Conservation (phyloP, 768 basidiomycete genomes). For the Suillus fuscotomentosus region DNA sequence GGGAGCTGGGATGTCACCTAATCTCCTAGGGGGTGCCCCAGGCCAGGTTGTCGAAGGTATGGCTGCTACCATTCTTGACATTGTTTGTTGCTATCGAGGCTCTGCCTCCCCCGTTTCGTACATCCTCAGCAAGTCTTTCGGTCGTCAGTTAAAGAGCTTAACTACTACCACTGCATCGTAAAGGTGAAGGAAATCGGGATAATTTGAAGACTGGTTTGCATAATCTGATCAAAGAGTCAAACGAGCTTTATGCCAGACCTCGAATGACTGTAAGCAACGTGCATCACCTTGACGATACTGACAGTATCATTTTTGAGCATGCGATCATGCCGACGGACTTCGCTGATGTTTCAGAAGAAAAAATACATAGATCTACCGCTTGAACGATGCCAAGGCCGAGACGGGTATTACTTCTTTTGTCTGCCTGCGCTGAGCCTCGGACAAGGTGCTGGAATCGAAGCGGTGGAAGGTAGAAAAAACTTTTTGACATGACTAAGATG, state of each 20-base stretch:
- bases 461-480: not conserved
- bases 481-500: not conserved
- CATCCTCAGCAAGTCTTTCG: slow-evolving; percentile 32
- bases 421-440: not conserved
- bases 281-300: not conserved
- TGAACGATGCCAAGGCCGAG: not conserved
- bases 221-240: slow-evolving; percentile 19
- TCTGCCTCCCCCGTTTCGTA: slow-evolving; percentile 24
- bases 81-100: slow-evolving; percentile 19
- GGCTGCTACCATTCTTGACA: slow-evolving; percentile 22
- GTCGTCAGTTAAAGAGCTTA: slow-evolving; percentile 26
- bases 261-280: not conserved
- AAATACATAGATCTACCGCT: not conserved
- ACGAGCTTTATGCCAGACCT: not conserved
- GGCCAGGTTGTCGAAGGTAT: not conserved
- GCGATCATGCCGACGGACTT: not conserved
- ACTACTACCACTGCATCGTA: slow-evolving; percentile 11
- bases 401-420: not conserved
- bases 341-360: not conserved
- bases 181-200: slow-evolving; percentile 5
- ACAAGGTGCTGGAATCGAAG: not conserved
- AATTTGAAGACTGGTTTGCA: slow-evolving; percentile 21
- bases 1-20: slow-evolving; percentile 12
- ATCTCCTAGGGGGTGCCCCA: not conserved
- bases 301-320: not conserved